phyloP scores from a whole-genome alignment of 768 basidiomycete genomes.

The Amanita jacksonii region DNA sequence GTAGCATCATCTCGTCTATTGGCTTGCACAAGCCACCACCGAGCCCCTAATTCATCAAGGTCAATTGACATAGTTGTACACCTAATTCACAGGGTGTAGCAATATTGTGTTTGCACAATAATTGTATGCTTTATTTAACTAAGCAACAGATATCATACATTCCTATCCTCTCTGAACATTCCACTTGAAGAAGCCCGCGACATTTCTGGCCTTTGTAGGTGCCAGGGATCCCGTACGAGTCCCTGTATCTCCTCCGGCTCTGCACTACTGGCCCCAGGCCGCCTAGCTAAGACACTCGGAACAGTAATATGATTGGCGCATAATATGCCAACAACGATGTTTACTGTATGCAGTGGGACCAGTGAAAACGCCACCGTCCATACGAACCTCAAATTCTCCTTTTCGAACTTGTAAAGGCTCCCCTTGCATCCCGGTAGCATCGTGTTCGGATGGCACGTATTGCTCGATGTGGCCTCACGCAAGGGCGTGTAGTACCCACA shows the following conservation, averaged over 20 bases:
- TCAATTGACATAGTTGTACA: too few species aligned
- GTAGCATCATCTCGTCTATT: too few species aligned
- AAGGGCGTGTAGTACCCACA: constrained; percentile 57
- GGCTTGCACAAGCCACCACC: too few species aligned
- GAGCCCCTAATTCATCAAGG: too few species aligned
- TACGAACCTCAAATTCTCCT: constrained; percentile 31
- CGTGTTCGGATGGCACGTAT: constrained; percentile 51
- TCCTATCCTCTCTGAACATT: constrained; percentile 17
- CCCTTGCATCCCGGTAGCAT: constrained; percentile 62
- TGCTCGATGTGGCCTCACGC: constrained; percentile 50
- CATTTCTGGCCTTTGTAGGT: constrained; percentile 13
- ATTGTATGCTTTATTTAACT: background rate
- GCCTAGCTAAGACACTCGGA: background rate
- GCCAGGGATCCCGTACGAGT: background rate
- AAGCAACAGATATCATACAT: background rate
- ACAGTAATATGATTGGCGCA: constrained; percentile 62
- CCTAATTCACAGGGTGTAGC: too few species aligned
- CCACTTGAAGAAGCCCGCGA: constrained; percentile 16
- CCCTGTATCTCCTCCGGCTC: background rate
- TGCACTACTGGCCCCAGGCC: background rate
- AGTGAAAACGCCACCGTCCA: constrained; percentile 46
- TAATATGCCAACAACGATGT: constrained; percentile 49
- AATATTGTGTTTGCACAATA: too few species aligned
- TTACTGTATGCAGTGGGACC: constrained; percentile 49
- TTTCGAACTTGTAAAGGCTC: constrained; percentile 45